These are phyloP conservation scores for Naganishia onofrii DNA, from an alignment of 768 basidiomycete species.

Conservation along the genomic window DNA sequence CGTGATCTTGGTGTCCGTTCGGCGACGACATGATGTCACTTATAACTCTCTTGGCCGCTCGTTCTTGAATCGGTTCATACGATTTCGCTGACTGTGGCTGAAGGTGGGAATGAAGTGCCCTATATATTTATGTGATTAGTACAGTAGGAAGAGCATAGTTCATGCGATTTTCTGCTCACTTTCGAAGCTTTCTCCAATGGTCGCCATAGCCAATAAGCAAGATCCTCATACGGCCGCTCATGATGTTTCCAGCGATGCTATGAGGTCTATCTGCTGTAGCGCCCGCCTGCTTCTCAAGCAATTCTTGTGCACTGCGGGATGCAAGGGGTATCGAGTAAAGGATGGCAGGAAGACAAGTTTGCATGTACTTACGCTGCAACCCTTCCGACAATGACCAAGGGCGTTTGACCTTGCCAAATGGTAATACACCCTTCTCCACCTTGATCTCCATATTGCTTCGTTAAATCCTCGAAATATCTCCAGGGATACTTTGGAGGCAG, in stretches of 20 bases:
- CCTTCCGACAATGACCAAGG: slow-evolving; percentile 15
- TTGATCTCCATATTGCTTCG: slow-evolving; percentile 18
- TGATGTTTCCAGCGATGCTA: slow-evolving; percentile 14
- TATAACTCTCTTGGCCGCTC: slow-evolving; percentile 52
- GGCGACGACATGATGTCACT: slow-evolving; percentile 6
- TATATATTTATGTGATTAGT: slow-evolving; percentile 34
- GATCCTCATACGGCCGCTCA: slow-evolving; percentile 18
- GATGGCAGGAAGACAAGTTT: neutral
- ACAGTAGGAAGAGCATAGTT: too few relatives aligned
- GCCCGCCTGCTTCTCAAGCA: slow-evolving; percentile 14
- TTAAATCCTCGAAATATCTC: slow-evolving; percentile 16
- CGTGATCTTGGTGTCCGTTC: slow-evolving; percentile 15
- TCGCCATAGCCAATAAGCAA: slow-evolving; percentile 19
- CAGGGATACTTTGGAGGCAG: slow-evolving; percentile 16
- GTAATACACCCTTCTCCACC: slow-evolving; percentile 21
- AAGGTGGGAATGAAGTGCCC: slow-evolving; percentile 63
- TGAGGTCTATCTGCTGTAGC: slow-evolving; percentile 12
- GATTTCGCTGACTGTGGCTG: slow-evolving; percentile 59
- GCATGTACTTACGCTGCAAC: slow-evolving; percentile 5
- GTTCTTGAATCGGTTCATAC: slow-evolving; percentile 59
- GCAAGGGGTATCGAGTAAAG: neutral
- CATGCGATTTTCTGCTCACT: neutral
- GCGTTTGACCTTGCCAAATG: slow-evolving; percentile 21
- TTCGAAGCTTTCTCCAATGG: slow-evolving; percentile 13
- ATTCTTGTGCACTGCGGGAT: slow-evolving; percentile 12